Conservation (phyloP, 371 early-diverging fungal species). For the Funneliformis caledonium region DNA sequence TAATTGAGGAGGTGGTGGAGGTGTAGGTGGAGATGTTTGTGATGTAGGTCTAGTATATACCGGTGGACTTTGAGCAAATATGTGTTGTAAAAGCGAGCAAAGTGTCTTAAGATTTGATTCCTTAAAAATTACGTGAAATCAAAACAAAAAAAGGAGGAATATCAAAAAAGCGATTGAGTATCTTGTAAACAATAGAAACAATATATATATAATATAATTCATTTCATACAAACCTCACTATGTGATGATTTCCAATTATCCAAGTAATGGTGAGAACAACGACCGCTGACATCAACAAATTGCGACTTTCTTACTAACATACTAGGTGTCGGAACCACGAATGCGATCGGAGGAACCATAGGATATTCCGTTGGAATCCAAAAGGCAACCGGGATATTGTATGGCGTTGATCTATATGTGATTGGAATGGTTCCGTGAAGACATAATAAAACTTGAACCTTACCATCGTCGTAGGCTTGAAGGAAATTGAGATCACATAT, state of each 20-base stretch:
- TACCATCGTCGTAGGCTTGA: constrained; percentile 33
- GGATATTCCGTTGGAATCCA: constrained; percentile 91
- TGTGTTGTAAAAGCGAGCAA: constrained; percentile 68
- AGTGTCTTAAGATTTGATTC: constrained; percentile 67
- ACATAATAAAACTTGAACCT: constrained; percentile 28
- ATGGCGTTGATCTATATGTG: constrained; percentile 76
- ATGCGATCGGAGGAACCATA: constrained; percentile 75
- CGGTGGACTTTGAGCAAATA: constrained; percentile 81
- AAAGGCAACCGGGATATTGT: constrained; percentile 91
- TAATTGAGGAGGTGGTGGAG: not conserved
- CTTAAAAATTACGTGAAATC: constrained; percentile 42
- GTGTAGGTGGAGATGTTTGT: not conserved
- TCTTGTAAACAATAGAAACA: not conserved
- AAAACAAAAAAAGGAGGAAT: not conserved
- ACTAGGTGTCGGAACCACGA: constrained; percentile 85
- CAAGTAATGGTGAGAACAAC: constrained; percentile 85
- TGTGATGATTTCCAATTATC: constrained; percentile 57
- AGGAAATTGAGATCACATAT: constrained; percentile 18
- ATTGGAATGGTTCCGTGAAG: constrained; percentile 83
- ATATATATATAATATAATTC: not conserved
- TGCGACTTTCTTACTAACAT: constrained; percentile 85
- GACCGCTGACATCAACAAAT: constrained; percentile 84
- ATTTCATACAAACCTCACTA: constrained; percentile 47
- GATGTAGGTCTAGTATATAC: constrained; percentile 70
- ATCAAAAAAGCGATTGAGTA: not conserved